Evolutionary conservation across 129 eudicot species (phyloP).

Genomic region (Flaveria ramosissima): DNA sequence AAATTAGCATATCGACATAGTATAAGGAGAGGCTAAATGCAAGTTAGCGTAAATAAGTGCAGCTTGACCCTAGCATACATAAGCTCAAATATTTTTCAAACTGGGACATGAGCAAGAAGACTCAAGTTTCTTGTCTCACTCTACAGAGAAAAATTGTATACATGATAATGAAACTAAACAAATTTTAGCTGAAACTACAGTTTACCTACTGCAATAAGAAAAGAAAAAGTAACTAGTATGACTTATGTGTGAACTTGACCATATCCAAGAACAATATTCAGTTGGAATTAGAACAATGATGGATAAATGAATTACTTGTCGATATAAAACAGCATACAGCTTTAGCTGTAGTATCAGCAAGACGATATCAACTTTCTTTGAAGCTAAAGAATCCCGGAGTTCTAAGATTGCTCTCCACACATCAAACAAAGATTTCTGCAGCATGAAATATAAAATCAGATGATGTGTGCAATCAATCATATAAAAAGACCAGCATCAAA

Average conservation of each 20-base stretch:
- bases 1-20: not conserved
- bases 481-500: not conserved
- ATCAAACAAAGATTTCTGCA: conserved; percentile 65
- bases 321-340: conserved; percentile 54
- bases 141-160: not conserved
- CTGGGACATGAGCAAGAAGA: conserved; percentile 2
- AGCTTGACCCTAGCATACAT: not conserved
- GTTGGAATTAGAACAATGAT: not conserved
- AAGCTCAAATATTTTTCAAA: conserved; percentile 3
- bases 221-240: too few relatives aligned
- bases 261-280: not conserved
- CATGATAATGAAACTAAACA: not conserved
- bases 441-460: conserved; percentile 1
- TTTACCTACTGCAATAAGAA: too few relatives aligned
- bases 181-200: not conserved
- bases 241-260: too few relatives aligned
- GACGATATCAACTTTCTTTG: conserved; percentile 48
- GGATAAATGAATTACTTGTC: conserved; percentile 56
- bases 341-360: conserved; percentile 61
- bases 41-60: not conserved
- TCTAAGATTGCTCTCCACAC: conserved; percentile 58
- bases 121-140: not conserved
- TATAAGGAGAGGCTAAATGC: not conserved
- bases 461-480: not conserved
- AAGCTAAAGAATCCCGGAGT: conserved; percentile 50